phyloP scores from a whole-genome alignment of 306 rosid species.

The Sphenostylis stenocarpa region DNA sequence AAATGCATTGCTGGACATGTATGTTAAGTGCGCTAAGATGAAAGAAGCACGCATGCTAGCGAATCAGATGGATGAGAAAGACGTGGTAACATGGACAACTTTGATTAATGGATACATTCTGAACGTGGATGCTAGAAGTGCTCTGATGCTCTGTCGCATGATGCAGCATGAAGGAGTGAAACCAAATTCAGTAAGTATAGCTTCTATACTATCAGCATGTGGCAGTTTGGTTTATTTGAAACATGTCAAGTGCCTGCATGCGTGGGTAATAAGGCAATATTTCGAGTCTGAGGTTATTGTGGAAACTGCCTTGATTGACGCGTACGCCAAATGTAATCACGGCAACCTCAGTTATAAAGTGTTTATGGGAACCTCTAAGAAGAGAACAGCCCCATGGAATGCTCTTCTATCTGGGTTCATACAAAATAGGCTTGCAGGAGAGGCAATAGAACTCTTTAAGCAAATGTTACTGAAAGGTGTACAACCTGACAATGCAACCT shows the following conservation, averaged over 20 bases:
- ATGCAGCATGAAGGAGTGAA: slow-evolving; percentile 70
- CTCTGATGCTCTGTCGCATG: slow-evolving; percentile 55
- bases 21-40: slow-evolving; percentile 70
- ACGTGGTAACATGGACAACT: slow-evolving; percentile 88
- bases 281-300: slow-evolving; percentile 67
- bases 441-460: slow-evolving; percentile 65
- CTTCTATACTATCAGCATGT: slow-evolving; percentile 74
- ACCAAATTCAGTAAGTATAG: slow-evolving; percentile 67
- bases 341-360: slow-evolving; percentile 51
- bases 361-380: slow-evolving; percentile 58
- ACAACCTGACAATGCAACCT: slow-evolving; percentile 62
- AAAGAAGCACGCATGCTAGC: slow-evolving; percentile 54
- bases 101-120: slow-evolving; percentile 74
- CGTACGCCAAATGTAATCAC: slow-evolving; percentile 62
- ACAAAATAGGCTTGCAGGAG: slow-evolving; percentile 61
- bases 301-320: slow-evolving; percentile 82
- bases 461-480: slow-evolving; percentile 61
- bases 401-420: slow-evolving; percentile 70
- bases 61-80: slow-evolving; percentile 50
- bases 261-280: slow-evolving; percentile 71
- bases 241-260: slow-evolving; percentile 72
- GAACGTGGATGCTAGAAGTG: slow-evolving; percentile 63
- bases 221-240: slow-evolving; percentile 49
- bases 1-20: slow-evolving; percentile 86
- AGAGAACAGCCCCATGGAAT: slow-evolving; percentile 77